These are phyloP conservation scores for Taphrina flavorubra DNA, from an alignment of 1,139 yeast genomes.

Conservation along the genomic window DNA sequence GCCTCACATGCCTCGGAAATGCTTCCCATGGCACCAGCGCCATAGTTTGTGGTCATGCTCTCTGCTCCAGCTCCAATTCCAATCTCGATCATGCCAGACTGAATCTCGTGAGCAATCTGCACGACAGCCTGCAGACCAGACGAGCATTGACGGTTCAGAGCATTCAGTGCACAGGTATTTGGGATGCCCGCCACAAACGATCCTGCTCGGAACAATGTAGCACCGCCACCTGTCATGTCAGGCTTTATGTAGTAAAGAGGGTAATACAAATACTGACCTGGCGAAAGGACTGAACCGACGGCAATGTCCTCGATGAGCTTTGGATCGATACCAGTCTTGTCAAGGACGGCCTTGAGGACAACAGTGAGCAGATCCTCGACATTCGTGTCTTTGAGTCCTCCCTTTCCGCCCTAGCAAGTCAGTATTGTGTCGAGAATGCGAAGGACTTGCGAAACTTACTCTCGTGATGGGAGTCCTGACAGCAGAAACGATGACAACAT, in stretches of 20 bases:
- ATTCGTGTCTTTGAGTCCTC: conserved; percentile 74
- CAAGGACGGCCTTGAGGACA: conserved; percentile 63
- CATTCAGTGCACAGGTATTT: conserved; percentile 73
- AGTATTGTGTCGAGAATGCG: not conserved
- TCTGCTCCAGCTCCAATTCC: conserved; percentile 94
- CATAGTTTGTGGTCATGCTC: conserved; percentile 67
- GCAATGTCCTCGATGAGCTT: conserved; percentile 77
- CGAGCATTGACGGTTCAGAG: conserved; percentile 92
- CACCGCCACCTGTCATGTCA: conserved; percentile 50
- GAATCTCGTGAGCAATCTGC: conserved; percentile 86
- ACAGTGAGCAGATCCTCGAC: conserved; percentile 74
- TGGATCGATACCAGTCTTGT: conserved; percentile 62
- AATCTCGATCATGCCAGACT: conserved; percentile 83
- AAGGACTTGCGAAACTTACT: not conserved
- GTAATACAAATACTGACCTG: conserved; percentile 53
- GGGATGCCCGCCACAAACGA: conserved; percentile 76
- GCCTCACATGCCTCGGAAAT: conserved; percentile 62
- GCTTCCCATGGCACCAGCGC: conserved; percentile 72
- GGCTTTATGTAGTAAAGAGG: no score
- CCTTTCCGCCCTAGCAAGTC: conserved; percentile 71
- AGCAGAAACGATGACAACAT: conserved; percentile 84
- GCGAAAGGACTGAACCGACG: conserved; percentile 73
- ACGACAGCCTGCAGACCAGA: conserved; percentile 90
- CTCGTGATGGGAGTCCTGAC: conserved; percentile 82
- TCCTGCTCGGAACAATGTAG: conserved; percentile 67